phyloP scores from a whole-genome alignment of 306 rosid species.

The Urtica urens region DNA sequence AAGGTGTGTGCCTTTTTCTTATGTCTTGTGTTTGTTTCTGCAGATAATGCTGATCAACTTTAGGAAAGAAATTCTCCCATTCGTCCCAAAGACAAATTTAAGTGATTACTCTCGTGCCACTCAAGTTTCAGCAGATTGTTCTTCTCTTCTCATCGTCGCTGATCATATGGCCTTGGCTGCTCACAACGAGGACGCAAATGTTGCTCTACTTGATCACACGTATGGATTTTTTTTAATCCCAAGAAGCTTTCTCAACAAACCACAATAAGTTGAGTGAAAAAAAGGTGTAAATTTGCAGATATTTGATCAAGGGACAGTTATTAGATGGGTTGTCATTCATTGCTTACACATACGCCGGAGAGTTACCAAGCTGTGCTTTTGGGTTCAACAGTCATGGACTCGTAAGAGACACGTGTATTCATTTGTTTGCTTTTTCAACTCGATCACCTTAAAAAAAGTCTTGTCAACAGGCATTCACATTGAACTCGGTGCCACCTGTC shows the following conservation, averaged over 20 bases:
- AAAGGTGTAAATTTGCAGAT: slow-evolving; percentile 45
- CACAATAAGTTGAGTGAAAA: too few species aligned
- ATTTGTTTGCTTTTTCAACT: neutral
- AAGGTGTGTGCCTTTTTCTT: too few species aligned
- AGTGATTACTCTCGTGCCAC: neutral
- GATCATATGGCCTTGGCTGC: slow-evolving; percentile 67
- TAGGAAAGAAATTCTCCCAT: slow-evolving; percentile 73
- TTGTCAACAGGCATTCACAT: slow-evolving; percentile 52
- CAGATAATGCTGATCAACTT: slow-evolving; percentile 70
- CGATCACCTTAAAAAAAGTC: neutral
- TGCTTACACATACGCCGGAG: slow-evolving; percentile 85
- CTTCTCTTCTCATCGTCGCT: slow-evolving; percentile 54
- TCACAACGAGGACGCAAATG: slow-evolving; percentile 86
- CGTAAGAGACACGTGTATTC: slow-evolving; percentile 20
- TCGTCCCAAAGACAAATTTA: slow-evolving; percentile 37
- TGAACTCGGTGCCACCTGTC: slow-evolving; percentile 59
- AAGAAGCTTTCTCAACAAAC: too few species aligned
- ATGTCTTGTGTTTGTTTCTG: slow-evolving; percentile 1
- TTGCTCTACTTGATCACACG: slow-evolving; percentile 74
- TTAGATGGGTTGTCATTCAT: slow-evolving; percentile 41
- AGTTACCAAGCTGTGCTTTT: slow-evolving; percentile 80
- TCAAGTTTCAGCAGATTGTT: slow-evolving; percentile 54
- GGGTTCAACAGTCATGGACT: slow-evolving; percentile 62
- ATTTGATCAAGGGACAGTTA: slow-evolving; percentile 55
- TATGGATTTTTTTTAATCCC: slow-evolving; percentile 10